Conservation (phyloP, 1,284 basidiomycete genomes). For the Microbotryum saponariae region DNA sequence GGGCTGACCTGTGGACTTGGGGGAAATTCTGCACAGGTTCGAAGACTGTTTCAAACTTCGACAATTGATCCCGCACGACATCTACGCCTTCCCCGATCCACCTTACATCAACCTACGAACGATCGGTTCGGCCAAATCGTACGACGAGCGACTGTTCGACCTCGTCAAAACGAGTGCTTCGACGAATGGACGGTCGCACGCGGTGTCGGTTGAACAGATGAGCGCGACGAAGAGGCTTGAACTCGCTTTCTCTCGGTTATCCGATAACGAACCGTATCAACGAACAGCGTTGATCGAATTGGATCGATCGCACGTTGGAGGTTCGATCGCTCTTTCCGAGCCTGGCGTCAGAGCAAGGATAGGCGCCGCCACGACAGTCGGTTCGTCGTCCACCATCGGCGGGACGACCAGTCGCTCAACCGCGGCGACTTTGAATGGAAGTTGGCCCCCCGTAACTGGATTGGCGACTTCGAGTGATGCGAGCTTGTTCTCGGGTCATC, state of each 20-base stretch:
- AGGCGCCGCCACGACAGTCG: no score
- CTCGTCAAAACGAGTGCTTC: slow-evolving; percentile 8
- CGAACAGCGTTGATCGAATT: neutral
- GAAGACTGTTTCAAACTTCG: slow-evolving; percentile 59
- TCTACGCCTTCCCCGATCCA: slow-evolving; percentile 62
- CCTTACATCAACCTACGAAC: slow-evolving; percentile 30
- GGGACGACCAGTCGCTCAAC: no score
- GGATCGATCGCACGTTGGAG: neutral
- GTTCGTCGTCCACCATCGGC: no score
- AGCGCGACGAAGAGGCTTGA: neutral
- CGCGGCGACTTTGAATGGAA: no score
- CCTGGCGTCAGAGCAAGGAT: no score
- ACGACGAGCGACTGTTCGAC: slow-evolving; percentile 19
- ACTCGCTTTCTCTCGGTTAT: neutral
- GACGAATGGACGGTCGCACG: no score
- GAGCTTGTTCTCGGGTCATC: slow-evolving; percentile 48
- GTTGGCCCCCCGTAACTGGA: no score
- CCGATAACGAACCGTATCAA: slow-evolving; percentile 1
- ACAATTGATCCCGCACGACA: slow-evolving; percentile 49
- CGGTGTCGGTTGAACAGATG: no score
- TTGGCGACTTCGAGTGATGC: neutral
- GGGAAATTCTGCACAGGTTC: slow-evolving; percentile 20
- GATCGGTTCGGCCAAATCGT: slow-evolving; percentile 21
- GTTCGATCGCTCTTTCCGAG: no score
- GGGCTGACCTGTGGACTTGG: neutral